A percentile compares a stretch with the other conserved stretches of the same genome.
Conservation (phyloP, 75 land plant species). For the Pinus tabuliformis region DNA sequence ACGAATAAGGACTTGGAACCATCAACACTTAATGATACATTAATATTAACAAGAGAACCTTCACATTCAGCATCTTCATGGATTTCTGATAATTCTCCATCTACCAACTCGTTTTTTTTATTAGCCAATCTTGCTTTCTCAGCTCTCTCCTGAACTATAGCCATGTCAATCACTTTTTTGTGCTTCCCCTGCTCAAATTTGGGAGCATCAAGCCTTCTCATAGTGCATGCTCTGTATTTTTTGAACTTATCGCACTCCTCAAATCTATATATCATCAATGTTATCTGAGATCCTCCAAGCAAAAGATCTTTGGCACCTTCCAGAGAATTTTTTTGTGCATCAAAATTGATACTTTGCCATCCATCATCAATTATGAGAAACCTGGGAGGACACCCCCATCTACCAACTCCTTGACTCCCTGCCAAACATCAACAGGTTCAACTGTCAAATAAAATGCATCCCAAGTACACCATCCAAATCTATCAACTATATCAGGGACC, state of each 20-base stretch:
- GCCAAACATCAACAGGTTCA: slow-evolving; percentile 39
- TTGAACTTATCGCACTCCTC: slow-evolving; percentile 33
- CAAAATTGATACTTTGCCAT: slow-evolving; percentile 42
- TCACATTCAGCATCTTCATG: too few species aligned
- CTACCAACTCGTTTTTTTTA: too few species aligned
- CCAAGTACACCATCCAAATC: slow-evolving; percentile 86
- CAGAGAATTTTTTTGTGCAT: slow-evolving; percentile 15
- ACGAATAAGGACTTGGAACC: neutral
- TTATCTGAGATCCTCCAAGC: slow-evolving; percentile 44
- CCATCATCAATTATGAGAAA: slow-evolving; percentile 62
- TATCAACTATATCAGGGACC: slow-evolving; percentile 40
- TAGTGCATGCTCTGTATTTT: slow-evolving; percentile 35
- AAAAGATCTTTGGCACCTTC: slow-evolving; percentile 40
- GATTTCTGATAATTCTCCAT: too few species aligned
- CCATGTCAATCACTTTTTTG: slow-evolving; percentile 34
- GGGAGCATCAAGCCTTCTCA: slow-evolving; percentile 19
- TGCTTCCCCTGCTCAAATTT: slow-evolving; percentile 30
- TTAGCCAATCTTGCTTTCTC: slow-evolving; percentile 16
- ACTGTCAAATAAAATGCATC: slow-evolving; percentile 65
- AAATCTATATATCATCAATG: slow-evolving; percentile 37
- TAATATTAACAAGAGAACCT: neutral
- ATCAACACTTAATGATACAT: neutral
- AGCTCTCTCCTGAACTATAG: slow-evolving; percentile 35
- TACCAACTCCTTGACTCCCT: slow-evolving; percentile 48
- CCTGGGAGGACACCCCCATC: slow-evolving; percentile 47